Evolutionary conservation across 2,329 filamentous ascomycete species (phyloP).

Genomic region (Beauveria sp.): DNA sequence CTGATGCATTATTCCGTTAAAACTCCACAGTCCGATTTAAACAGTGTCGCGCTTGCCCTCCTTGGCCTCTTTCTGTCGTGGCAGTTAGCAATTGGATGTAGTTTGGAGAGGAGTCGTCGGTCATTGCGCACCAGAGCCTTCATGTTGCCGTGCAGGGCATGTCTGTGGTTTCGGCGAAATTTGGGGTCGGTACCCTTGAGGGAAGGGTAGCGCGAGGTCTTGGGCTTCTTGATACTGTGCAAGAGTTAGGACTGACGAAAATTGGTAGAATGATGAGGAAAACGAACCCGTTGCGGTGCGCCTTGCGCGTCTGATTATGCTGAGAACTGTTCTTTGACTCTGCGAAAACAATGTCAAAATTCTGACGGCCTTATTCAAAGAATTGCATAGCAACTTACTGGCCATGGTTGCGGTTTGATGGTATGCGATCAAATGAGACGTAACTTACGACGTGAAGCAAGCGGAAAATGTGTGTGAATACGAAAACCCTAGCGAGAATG

Average conservation of each 20-base stretch:
- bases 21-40: constrained; percentile 38
- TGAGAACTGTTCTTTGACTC: constrained; percentile 99
- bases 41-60: constrained; percentile 89
- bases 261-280: constrained; percentile 15
- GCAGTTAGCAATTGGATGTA: constrained; percentile 24
- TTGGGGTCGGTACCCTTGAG: constrained; percentile 99
- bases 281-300: constrained; percentile 96
- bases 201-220: constrained; percentile 97
- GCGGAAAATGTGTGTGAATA: constrained; percentile 16
- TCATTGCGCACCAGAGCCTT: constrained; percentile 77
- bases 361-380: neutral
- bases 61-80: constrained; percentile 81
- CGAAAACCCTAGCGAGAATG: constrained; percentile 15
- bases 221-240: constrained; percentile 97
- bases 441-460: constrained; percentile 17
- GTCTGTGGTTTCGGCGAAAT: constrained; percentile 99
- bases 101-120: constrained; percentile 27
- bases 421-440: constrained; percentile 11
- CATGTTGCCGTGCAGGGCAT: constrained; percentile 98
- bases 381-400: constrained; percentile 25
- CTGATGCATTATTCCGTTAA: constrained; percentile 9
- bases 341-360: constrained; percentile 29
- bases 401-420: constrained; percentile 31
- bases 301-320: constrained; percentile 98
- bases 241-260: neutral